A percentile compares a stretch with the other conserved stretches of the same genome.
Evolutionary conservation across 2,329 filamentous ascomycete species (phyloP).

Genomic region (Ceratocystis albifundus): DNA sequence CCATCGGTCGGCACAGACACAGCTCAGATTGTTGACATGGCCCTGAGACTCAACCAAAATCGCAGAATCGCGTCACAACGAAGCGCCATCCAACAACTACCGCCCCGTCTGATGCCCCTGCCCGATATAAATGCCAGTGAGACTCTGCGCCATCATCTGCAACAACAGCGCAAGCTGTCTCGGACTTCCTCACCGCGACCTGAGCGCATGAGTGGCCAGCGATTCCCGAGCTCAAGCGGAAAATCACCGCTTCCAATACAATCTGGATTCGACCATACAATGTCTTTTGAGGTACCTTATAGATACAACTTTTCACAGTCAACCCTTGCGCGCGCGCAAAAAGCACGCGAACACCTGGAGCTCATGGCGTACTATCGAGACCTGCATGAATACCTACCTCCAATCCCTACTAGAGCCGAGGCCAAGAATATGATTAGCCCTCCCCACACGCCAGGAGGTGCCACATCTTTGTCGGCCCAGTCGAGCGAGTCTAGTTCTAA

Average conservation of each 20-base stretch:
- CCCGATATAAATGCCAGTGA: slow-evolving; percentile 44
- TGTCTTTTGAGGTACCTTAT: slow-evolving; percentile 30
- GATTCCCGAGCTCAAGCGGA: slow-evolving; percentile 33
- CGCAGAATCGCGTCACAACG: slow-evolving; percentile 52
- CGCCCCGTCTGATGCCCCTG: slow-evolving; percentile 41
- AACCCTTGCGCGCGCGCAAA: slow-evolving; percentile 70
- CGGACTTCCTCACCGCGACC: slow-evolving; percentile 50
- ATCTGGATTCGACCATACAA: slow-evolving; percentile 29
- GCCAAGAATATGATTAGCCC: slow-evolving; percentile 25
- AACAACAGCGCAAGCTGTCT: slow-evolving; percentile 55
- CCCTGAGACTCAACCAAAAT: slow-evolving; percentile 75
- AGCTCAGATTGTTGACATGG: slow-evolving; percentile 84
- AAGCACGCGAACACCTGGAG: slow-evolving; percentile 74
- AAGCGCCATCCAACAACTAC: slow-evolving; percentile 42
- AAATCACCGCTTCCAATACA: slow-evolving; percentile 28
- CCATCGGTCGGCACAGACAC: slow-evolving; percentile 43
- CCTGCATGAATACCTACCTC: slow-evolving; percentile 66
- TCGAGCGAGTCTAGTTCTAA: slow-evolving; percentile 31
- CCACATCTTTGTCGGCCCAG: slow-evolving; percentile 21
- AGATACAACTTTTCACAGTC: slow-evolving; percentile 63
- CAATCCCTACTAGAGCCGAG: slow-evolving; percentile 40
- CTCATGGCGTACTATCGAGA: slow-evolving; percentile 74
- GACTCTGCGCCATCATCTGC: slow-evolving; percentile 56
- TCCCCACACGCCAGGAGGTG: slow-evolving; percentile 32
- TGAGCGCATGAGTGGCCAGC: slow-evolving; percentile 31